Base-by-base conservation (phyloP, 1,139 yeast species). In the Debaryomycetaceae sp. region DNA sequence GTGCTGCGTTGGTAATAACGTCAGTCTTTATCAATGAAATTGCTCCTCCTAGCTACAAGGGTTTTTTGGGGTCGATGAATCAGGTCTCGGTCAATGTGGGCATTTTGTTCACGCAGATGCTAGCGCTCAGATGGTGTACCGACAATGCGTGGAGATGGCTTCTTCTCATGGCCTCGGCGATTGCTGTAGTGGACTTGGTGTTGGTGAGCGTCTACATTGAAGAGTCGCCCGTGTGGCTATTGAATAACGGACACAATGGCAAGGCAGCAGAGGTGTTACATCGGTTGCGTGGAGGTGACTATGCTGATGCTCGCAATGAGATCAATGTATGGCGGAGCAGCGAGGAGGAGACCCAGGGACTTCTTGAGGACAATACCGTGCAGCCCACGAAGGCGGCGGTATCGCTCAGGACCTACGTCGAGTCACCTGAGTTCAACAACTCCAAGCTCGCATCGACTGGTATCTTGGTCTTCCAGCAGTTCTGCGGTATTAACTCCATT, bases 401-500 rank as follows among this genome's bases (percentile, higher is more conserved):
- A 7, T 46, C 64, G 4, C 55, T 72, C 30, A 52, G 51, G 29
- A 57, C 59, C 3, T 89, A 87, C 55, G 54, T 84, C 34, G 66
- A 69, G 2, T 65, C 72, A 13, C 63, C 78, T 0, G 73, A 65
- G 36, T 87, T 73, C 59, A 62, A 67, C 34, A 77, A 75, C 37
- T 82, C 94, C 6, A 68, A 81, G 36, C 55, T 75, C 29, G 87
- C 83, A 0, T 84, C 91, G 4, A 79, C 89, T 0, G 81, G 87
- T 2, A 74, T 88, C 24, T 78, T 91, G 72, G 67, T 83, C n/a
- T 83, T 91, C 22, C 98, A 92, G 63, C 98, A 92, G 58, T 78
- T 91, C 46, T 82, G 91, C 51, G 98, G 98, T 19, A 87, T 92
- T 56, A 92, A 92, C 61, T 81, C 96, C 1, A 88, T 92, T 45